These are phyloP conservation scores for Microdochium trichocladiopsis DNA, from an alignment of 2,329 filamentous ascomycete genomes.

Conservation along the genomic window DNA sequence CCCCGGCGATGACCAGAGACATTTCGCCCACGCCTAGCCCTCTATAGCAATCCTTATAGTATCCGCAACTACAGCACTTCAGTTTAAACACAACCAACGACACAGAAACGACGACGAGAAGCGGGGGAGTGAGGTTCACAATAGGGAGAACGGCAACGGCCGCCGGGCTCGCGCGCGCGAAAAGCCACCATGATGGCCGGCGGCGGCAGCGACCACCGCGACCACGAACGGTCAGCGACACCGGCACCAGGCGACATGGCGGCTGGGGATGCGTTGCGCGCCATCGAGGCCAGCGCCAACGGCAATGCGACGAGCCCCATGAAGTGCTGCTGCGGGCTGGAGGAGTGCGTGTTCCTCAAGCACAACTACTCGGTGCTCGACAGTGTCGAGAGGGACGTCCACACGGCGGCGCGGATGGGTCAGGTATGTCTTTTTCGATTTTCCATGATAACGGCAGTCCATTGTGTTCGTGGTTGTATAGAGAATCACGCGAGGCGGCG, in stretches of 20 bases:
- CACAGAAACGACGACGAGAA: no score
- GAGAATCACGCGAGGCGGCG: not conserved
- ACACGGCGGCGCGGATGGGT: constrained; percentile 78
- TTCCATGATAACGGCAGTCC: constrained; percentile 3
- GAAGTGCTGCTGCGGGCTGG: constrained; percentile 78
- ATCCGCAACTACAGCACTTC: no score
- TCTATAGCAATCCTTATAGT: not conserved
- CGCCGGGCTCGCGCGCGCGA: not conserved
- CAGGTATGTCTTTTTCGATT: constrained; percentile 61
- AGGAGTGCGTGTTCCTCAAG: constrained; percentile 71
- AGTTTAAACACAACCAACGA: no score
- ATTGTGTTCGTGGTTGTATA: constrained; percentile 3
- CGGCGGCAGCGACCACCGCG: not conserved
- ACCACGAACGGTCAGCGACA: not conserved
- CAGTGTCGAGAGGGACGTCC: constrained; percentile 80
- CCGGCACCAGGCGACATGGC: not conserved
- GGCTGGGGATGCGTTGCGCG: not conserved
- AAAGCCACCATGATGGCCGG: not conserved
- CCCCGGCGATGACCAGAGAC: not conserved
- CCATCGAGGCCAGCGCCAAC: not conserved
- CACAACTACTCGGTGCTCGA: constrained; percentile 75
- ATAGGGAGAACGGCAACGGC: no score
- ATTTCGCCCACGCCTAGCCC: not conserved
- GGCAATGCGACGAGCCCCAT: constrained; percentile 26
- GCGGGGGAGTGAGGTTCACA: no score